A percentile compares a stretch with the other conserved stretches of the same genome.
Conservation (phyloP, 495 filamentous ascomycete genomes). For the Talaromyces wortmannii region DNA sequence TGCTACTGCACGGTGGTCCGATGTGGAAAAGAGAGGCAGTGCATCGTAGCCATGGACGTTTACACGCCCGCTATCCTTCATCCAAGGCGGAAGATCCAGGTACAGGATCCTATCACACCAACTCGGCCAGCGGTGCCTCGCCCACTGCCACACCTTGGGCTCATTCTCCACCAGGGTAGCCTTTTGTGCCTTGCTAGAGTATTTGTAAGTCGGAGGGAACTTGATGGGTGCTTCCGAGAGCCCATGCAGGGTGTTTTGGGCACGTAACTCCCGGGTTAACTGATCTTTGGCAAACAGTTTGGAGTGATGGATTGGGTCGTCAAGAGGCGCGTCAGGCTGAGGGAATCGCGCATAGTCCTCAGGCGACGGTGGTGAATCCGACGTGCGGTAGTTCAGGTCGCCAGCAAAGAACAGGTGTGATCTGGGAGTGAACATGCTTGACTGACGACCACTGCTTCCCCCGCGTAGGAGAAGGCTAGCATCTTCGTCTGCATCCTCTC, state of each 20-base stretch:
- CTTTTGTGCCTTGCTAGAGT: constrained; percentile 38
- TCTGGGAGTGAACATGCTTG: constrained; percentile 61
- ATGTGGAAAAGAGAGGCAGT: constrained; percentile 66
- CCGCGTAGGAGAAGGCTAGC: constrained; percentile 31
- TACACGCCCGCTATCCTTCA: constrained; percentile 27
- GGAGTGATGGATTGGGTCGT: constrained; percentile 45
- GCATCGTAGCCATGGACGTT: constrained; percentile 57
- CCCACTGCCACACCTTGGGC: constrained; percentile 63
- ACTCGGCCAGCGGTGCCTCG: constrained; percentile 74
- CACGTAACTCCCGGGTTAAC: constrained; percentile 57
- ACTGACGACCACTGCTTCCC: constrained; percentile 2
- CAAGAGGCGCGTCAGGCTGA: constrained; percentile 43
- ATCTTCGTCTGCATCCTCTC: constrained; percentile 16
- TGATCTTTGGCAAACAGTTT: constrained; percentile 71
- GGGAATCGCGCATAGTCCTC: constrained; percentile 50
- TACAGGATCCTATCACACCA: constrained; percentile 94
- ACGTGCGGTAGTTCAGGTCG: constrained; percentile 92
- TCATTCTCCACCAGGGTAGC: constrained; percentile 20
- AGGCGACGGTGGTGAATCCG: constrained; percentile 46
- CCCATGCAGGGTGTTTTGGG: constrained; percentile 64
- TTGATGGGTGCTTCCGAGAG: constrained; percentile 64
- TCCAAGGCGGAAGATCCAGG: constrained; percentile 52
- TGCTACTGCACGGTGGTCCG: constrained; percentile 81
- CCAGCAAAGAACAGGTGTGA: constrained; percentile 81
- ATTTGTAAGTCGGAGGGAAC: constrained; percentile 96